These are phyloP conservation scores for Plantago elongata DNA, from an alignment of 257 asterid species.

Conservation along the genomic window DNA sequence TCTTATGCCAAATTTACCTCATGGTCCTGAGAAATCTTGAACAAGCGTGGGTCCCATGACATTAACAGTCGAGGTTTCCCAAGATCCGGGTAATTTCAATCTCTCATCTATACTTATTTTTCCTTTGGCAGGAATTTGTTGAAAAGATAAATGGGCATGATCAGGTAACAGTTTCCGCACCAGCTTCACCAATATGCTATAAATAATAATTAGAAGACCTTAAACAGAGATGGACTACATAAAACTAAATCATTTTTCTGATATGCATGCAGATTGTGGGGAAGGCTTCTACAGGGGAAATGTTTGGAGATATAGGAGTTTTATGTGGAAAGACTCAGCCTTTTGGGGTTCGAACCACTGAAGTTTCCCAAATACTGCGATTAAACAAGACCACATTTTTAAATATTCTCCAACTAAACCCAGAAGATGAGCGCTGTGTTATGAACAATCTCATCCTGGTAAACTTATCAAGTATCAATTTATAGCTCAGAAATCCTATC, in stretches of 20 bases:
- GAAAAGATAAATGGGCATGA: slow-evolving; percentile 38
- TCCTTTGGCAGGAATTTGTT: slow-evolving; percentile 36
- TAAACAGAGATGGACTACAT: not conserved
- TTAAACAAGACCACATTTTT: slow-evolving; percentile 33
- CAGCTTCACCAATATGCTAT: not conserved
- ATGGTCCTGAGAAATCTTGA: no score
- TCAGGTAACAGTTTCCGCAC: slow-evolving; percentile 29
- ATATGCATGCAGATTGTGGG: slow-evolving; percentile 32
- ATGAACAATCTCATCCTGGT: slow-evolving; percentile 40
- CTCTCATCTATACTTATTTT: not conserved
- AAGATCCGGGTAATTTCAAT: not conserved
- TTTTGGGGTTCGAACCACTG: slow-evolving; percentile 39
- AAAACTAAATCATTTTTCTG: slow-evolving; percentile 7
- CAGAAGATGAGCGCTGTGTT: slow-evolving; percentile 32
- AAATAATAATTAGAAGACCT: not conserved
- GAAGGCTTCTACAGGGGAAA: slow-evolving; percentile 40
- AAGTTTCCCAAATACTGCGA: slow-evolving; percentile 40
- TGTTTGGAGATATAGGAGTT: slow-evolving; percentile 50
- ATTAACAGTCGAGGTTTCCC: no score
- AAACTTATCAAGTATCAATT: slow-evolving; percentile 1
- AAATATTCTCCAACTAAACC: slow-evolving; percentile 33
- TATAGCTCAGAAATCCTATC: not conserved
- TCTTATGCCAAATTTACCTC: no score
- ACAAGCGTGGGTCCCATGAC: no score
- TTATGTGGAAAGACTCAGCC: slow-evolving; percentile 43